phyloP scores from a whole-genome alignment of 495 filamentous ascomycete genomes.

The Podospora didyma region DNA sequence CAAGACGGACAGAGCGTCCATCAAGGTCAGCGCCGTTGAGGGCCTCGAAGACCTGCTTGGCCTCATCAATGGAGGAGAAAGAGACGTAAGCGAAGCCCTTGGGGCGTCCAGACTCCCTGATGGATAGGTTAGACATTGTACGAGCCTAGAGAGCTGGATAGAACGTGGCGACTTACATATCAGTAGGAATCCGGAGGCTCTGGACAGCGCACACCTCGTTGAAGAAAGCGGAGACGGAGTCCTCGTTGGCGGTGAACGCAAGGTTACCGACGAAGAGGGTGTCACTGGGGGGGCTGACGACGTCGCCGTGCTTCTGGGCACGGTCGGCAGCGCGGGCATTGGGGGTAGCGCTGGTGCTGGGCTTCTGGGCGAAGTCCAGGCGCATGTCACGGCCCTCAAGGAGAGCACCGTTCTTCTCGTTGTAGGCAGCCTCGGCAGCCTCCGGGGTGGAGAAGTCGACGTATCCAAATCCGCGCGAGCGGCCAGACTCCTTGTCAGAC shows the following conservation, averaged over 20 bases:
- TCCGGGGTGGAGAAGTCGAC: conserved; percentile 77
- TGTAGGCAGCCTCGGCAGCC: conserved; percentile 70
- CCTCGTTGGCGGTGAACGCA: conserved; percentile 77
- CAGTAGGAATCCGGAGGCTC: conserved; percentile 84
- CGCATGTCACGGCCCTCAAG: conserved; percentile 84
- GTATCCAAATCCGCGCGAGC: conserved; percentile 95
- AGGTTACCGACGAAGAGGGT: conserved; percentile 95
- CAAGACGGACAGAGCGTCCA: conserved; percentile 77
- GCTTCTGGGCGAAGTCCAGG: conserved; percentile 81
- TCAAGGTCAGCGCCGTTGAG: conserved; percentile 72
- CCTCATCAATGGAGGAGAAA: conserved; percentile 80
- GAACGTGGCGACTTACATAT: conserved; percentile 54
- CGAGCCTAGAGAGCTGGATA: neutral
- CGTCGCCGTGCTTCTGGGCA: conserved; percentile 73
- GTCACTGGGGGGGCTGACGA: conserved; percentile 67
- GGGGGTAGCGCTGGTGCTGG: conserved; percentile 48
- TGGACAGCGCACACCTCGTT: conserved; percentile 63
- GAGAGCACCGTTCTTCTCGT: conserved; percentile 72
- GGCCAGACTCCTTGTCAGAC: conserved; percentile 74
- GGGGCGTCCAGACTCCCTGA: conserved; percentile 71
- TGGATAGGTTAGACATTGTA: conserved; percentile 30
- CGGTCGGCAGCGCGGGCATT: conserved; percentile 62
- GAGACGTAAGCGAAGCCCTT: conserved; percentile 97
- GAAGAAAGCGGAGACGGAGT: conserved; percentile 71
- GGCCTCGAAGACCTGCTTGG: conserved; percentile 68